Evolutionary conservation across 1,139 yeast genomes (phyloP).

Genomic region (Magnusiomyces fungicola): DNA sequence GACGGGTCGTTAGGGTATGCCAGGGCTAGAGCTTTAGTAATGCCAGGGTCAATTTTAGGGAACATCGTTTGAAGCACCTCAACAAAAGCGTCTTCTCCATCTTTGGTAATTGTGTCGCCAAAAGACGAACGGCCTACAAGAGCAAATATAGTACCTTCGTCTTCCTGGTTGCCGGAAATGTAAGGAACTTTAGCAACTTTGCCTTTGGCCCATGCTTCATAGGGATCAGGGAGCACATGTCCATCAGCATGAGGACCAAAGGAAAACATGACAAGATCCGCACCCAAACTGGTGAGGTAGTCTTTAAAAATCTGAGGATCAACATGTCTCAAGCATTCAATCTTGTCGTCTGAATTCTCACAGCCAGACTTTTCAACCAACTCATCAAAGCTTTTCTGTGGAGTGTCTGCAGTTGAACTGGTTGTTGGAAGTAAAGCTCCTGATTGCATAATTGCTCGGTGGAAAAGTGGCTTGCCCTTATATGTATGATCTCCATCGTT

Average conservation of each 20-base stretch:
- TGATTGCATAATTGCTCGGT: constrained; percentile 26
- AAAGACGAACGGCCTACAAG: not conserved
- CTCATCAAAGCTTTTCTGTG: constrained; percentile 17
- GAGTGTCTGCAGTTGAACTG: constrained; percentile 7
- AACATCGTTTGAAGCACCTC: constrained; percentile 4
- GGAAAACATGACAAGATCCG: constrained; percentile 12
- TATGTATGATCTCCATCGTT: constrained; percentile 14
- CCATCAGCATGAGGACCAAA: constrained; percentile 20
- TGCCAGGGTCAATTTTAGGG: not conserved
- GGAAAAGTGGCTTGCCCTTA: constrained; percentile 18
- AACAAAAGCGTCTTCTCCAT: not conserved
- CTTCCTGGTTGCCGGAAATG: constrained; percentile 21
- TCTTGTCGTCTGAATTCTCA: not conserved
- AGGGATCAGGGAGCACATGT: constrained; percentile 16
- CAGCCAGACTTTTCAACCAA: constrained; percentile 6
- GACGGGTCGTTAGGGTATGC: constrained; percentile 17
- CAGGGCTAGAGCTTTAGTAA: no score
- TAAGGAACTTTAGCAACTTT: constrained; percentile 19
- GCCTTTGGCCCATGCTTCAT: constrained; percentile 13
- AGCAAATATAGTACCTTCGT: constrained; percentile 22
- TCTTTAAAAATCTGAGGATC: not conserved
- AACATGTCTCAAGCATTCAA: constrained; percentile 18
- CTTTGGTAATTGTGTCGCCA: no score
- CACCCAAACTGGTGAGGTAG: constrained; percentile 15
- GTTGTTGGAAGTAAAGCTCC: constrained; percentile 18